phyloP scores from a whole-genome alignment of 805 yeast genomes.

The Myxozyma geophila region DNA sequence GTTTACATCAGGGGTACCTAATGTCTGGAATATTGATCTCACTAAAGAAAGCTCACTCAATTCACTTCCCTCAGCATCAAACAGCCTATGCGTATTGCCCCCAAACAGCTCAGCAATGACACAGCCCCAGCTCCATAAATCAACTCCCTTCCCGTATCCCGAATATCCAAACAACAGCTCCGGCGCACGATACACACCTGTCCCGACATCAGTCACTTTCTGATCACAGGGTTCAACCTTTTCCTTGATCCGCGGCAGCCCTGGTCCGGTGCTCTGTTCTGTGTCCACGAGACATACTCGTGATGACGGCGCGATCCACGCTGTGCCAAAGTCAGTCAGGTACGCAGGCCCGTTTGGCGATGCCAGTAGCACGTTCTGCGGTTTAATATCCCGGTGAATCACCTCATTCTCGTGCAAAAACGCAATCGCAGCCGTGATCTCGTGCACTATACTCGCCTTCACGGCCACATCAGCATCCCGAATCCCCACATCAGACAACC shows the following conservation, averaged over 20 bases:
- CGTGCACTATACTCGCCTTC: constrained; percentile 47
- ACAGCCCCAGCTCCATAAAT: constrained; percentile 75
- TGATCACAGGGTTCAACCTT: constrained; percentile 39
- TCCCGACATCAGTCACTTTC: constrained; percentile 58
- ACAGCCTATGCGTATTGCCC: constrained; percentile 44
- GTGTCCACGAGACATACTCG: neutral
- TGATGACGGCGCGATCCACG: constrained; percentile 40
- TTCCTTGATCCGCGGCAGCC: neutral
- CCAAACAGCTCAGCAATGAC: constrained; percentile 55
- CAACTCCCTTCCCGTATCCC: constrained; percentile 60
- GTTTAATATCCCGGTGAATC: constrained; percentile 85
- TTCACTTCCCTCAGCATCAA: constrained; percentile 48
- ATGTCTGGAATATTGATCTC: constrained; percentile 55
- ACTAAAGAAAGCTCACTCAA: constrained; percentile 63
- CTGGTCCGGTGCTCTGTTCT: neutral
- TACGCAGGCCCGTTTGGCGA: constrained; percentile 36
- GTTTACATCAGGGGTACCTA: constrained; percentile 66
- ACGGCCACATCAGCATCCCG: constrained; percentile 40
- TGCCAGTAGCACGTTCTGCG: constrained; percentile 70
- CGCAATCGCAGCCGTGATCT: constrained; percentile 56
- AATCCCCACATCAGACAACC: constrained; percentile 48
- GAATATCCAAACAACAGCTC: constrained; percentile 68
- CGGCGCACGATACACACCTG: constrained; percentile 73
- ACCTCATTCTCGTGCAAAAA: constrained; percentile 71
- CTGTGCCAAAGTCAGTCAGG: constrained; percentile 36